Conservation (phyloP, 768 basidiomycete species). For the Mycena vulgaris region DNA sequence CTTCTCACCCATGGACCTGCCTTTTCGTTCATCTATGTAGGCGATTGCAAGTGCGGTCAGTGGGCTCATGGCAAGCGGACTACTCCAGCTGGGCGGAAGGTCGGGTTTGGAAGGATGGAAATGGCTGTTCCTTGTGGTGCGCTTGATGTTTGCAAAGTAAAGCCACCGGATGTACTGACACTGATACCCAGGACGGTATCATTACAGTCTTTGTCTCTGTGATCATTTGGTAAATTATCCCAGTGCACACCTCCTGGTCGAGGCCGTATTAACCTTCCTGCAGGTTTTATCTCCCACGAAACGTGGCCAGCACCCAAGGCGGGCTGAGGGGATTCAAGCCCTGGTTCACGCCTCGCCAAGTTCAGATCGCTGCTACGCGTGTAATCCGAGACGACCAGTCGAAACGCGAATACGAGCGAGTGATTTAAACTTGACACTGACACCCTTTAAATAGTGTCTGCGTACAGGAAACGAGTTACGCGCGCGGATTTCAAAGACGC, state of each 20-base stretch:
- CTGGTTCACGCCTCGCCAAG: conserved; percentile 54
- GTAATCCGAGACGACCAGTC: conserved; percentile 56
- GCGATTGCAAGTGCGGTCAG: conserved; percentile 56
- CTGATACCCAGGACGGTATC: conserved; percentile 48
- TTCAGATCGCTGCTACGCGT: conserved; percentile 54
- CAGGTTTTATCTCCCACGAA: conserved; percentile 57
- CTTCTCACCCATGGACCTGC: too few species aligned
- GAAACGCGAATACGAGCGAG: conserved; percentile 56
- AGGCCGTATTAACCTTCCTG: not conserved
- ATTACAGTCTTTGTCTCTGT: conserved; percentile 54
- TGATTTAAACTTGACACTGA: not conserved
- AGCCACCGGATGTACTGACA: too few species aligned
- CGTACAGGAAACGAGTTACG: conserved; percentile 49
- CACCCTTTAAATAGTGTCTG: too few species aligned
- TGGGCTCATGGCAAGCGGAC: conserved; percentile 58
- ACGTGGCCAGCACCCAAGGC: conserved; percentile 47
- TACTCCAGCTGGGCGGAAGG: conserved; percentile 54
- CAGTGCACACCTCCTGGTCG: too few species aligned
- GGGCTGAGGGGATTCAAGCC: conserved; percentile 51
- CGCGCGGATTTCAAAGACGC: conserved; percentile 56
- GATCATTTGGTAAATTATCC: conserved; percentile 53
- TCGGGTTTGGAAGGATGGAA: conserved; percentile 58
- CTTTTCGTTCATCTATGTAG: conserved; percentile 10
- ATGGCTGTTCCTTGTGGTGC: conserved; percentile 55
- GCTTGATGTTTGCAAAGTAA: too few species aligned